phyloP scores from a whole-genome alignment of 2,329 filamentous ascomycete genomes.

The Aspergillus tubingensis region DNA sequence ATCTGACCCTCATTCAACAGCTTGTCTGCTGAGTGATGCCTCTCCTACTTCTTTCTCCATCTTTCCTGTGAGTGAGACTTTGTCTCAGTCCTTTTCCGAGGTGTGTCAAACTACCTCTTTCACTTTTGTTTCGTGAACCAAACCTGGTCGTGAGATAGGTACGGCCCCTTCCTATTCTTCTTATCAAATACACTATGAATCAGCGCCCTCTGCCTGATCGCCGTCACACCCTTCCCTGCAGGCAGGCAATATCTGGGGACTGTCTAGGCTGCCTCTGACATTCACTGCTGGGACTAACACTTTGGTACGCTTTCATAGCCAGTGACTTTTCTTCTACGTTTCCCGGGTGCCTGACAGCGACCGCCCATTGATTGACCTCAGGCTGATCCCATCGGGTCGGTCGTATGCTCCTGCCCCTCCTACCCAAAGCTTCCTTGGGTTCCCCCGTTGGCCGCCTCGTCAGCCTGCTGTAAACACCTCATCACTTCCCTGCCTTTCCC shows the following conservation, averaged over 20 bases:
- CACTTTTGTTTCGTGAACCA: neutral
- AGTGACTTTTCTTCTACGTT: conserved; percentile 3
- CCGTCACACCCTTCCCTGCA: neutral
- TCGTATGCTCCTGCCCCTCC: conserved; percentile 19
- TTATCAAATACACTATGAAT: conserved; percentile 4
- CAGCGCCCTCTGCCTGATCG: neutral
- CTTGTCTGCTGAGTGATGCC: too few species aligned
- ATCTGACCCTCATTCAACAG: neutral
- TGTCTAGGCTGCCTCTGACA: neutral
- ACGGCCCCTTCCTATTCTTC: neutral
- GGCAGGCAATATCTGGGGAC: neutral
- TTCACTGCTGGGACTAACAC: neutral
- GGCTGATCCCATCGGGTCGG: conserved; percentile 22
- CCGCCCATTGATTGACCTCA: conserved; percentile 22
- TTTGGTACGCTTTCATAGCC: neutral
- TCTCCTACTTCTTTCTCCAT: too few species aligned
- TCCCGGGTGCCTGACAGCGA: conserved; percentile 19
- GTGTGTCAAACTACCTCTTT: neutral
- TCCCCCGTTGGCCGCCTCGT: conserved; percentile 16
- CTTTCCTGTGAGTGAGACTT: too few species aligned
- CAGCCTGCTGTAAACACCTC: conserved; percentile 4
- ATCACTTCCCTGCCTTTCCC: conserved; percentile 1
- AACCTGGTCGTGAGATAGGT: too few species aligned
- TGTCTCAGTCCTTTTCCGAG: neutral
- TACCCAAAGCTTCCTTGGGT: conserved; percentile 7